These are phyloP conservation scores for Sistotremastrum suecicum DNA, from an alignment of 768 basidiomycete species.

Conservation along the genomic window DNA sequence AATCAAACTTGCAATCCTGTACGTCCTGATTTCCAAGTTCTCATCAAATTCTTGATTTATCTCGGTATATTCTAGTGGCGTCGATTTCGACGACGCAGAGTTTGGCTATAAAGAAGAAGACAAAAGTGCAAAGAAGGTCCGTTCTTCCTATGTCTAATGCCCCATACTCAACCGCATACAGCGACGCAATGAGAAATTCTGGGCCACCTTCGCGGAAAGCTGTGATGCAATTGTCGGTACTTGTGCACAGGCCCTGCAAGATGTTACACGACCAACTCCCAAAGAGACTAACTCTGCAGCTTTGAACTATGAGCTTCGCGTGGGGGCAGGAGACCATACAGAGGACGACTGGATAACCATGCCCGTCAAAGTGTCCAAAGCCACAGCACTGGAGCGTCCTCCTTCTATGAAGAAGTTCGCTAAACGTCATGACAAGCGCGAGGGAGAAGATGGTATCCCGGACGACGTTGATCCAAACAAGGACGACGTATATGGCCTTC, in stretches of 20 bases:
- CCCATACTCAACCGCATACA: constrained; percentile 16
- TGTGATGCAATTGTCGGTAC: constrained; percentile 46
- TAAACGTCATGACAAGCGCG: constrained; percentile 17
- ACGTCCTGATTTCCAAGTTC: constrained; percentile 16
- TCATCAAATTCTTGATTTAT: neutral
- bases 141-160: neutral
- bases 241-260: constrained; percentile 49
- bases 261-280: constrained; percentile 45
- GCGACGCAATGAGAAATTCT: constrained; percentile 69
- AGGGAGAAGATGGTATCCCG: constrained; percentile 14
- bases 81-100: constrained; percentile 76
- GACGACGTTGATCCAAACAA: constrained; percentile 19
- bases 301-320: constrained; percentile 46
- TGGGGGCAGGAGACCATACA: constrained; percentile 61
- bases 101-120: constrained; percentile 46
- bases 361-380: constrained; percentile 63
- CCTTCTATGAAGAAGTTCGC: constrained; percentile 72
- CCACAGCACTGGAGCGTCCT: constrained; percentile 54
- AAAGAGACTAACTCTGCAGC: constrained; percentile 56
- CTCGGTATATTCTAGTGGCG: constrained; percentile 37
- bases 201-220: constrained; percentile 26
- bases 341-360: constrained; percentile 66
- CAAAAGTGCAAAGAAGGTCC: constrained; percentile 64
- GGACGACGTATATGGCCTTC: constrained; percentile 23
- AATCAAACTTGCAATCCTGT: constrained; percentile 63